Conservation (phyloP, 306 rosid species). For the Fragaria ananassa region DNA sequence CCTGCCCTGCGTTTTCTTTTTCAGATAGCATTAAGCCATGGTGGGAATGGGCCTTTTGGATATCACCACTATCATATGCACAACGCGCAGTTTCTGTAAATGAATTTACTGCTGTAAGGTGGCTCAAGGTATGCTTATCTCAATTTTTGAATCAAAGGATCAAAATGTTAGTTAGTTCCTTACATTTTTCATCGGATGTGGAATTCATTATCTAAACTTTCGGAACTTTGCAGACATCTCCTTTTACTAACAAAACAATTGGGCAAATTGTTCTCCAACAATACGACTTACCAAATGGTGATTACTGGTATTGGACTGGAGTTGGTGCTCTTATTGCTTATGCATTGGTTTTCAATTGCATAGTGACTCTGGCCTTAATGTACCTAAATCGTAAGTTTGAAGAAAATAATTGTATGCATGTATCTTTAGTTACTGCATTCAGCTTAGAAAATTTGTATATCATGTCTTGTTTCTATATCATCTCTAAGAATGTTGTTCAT, state of each 20-base stretch:
- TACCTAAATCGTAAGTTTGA: slow-evolving; percentile 69
- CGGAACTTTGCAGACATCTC: slow-evolving; percentile 51
- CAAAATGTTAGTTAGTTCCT: slow-evolving; percentile 3
- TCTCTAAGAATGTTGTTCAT: slow-evolving; percentile 10
- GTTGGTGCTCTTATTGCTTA: slow-evolving; percentile 42
- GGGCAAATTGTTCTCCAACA: slow-evolving; percentile 57
- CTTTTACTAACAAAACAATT: slow-evolving; percentile 36
- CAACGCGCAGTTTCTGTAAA: slow-evolving; percentile 75
- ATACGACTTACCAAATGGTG: slow-evolving; percentile 51
- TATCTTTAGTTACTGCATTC: neutral
- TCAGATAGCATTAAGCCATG: slow-evolving; percentile 75
- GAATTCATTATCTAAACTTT: slow-evolving; percentile 9
- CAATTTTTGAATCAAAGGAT: neutral
- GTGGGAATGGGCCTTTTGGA: slow-evolving; percentile 87
- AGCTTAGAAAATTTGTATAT: neutral
- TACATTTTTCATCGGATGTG: neutral
- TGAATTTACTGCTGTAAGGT: slow-evolving; percentile 77
- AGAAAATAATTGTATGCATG: slow-evolving; percentile 7
- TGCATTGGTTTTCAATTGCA: slow-evolving; percentile 50
- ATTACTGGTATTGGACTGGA: slow-evolving; percentile 76
- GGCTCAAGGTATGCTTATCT: slow-evolving; percentile 62
- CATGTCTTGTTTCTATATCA: slow-evolving; percentile 3
- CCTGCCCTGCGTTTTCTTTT: slow-evolving; percentile 11
- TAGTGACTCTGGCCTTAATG: slow-evolving; percentile 70
- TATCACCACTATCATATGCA: slow-evolving; percentile 81